phyloP scores from a whole-genome alignment of 805 yeast genomes.

The Saturnispora diversa region DNA sequence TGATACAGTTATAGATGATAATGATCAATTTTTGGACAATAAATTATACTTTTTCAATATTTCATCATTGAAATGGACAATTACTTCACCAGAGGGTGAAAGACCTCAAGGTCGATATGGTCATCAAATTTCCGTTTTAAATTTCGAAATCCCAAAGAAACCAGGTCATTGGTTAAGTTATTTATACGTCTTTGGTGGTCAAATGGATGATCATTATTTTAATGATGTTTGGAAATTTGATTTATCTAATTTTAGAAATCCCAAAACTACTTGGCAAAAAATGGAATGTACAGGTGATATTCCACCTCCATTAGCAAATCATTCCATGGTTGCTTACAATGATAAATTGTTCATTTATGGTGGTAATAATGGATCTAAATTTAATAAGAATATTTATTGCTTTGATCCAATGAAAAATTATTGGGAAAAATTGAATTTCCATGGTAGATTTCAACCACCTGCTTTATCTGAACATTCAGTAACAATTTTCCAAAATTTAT shows the following conservation, averaged over 20 bases:
- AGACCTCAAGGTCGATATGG: slow-evolving; percentile 94
- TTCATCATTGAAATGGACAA: slow-evolving; percentile 69
- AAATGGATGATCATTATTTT: slow-evolving; percentile 69
- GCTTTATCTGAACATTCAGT: slow-evolving; percentile 92
- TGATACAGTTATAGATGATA: slow-evolving; percentile 73
- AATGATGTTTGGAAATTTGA: slow-evolving; percentile 84
- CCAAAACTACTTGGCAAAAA: slow-evolving; percentile 78
- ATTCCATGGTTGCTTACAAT: slow-evolving; percentile 75
- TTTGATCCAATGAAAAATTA: slow-evolving; percentile 60
- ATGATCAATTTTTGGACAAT: slow-evolving; percentile 74
- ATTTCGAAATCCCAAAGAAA: slow-evolving; percentile 39
- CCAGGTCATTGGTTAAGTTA: slow-evolving; percentile 36
- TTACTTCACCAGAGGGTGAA: slow-evolving; percentile 62
- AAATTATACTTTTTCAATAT: slow-evolving; percentile 81
- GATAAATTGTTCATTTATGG: slow-evolving; percentile 83
- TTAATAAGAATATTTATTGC: slow-evolving; percentile 71
- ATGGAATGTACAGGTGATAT: slow-evolving; percentile 38
- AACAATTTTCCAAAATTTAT: slow-evolving; percentile 62
- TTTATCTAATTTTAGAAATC: slow-evolving; percentile 73
- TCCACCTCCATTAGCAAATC: slow-evolving; percentile 87
- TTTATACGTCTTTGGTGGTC: slow-evolving; percentile 90
- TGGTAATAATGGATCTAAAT: slow-evolving; percentile 64
- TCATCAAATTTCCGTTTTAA: slow-evolving; percentile 76
- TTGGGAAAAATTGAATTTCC: slow-evolving; percentile 66
- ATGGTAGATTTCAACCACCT: slow-evolving; percentile 59